Percentiles rank a stretch among this genome's conserved stretches.
Evolutionary conservation across 495 filamentous ascomycete species (phyloP).

Genomic region (Evansstolkia leycettana): DNA sequence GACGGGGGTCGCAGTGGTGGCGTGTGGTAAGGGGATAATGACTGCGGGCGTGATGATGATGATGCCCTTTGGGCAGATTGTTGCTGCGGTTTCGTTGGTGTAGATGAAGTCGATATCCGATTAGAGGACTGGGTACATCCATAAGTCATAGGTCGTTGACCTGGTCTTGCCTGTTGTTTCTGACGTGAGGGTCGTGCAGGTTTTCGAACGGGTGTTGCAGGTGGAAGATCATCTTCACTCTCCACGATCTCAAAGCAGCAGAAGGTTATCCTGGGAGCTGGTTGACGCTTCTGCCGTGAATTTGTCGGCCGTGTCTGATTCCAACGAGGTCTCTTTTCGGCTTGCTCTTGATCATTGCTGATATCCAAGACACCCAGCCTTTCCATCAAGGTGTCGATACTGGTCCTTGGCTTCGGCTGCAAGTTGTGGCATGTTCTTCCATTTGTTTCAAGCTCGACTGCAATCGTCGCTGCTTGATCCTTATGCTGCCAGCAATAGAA

Average conservation of each 20-base stretch:
- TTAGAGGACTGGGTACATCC: not conserved
- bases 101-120: not conserved
- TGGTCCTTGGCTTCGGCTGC: constrained; percentile 46
- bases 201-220: constrained; percentile 4
- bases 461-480: constrained; percentile 53
- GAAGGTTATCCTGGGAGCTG: constrained; percentile 6
- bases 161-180: not conserved
- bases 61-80: constrained; percentile 6
- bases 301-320: constrained; percentile 5
- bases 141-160: not conserved
- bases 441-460: not conserved
- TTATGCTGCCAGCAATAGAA: constrained; percentile 89
- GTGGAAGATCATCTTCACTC: constrained; percentile 5
- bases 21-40: constrained; percentile 5
- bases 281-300: constrained; percentile 9
- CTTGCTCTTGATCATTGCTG: constrained; percentile 19
- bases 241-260: constrained; percentile 26
- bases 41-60: constrained; percentile 2
- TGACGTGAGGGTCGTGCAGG: constrained; percentile 1
- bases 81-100: constrained; percentile 6
- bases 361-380: constrained; percentile 61
- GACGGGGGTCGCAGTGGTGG: constrained; percentile 1
- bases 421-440: no score
- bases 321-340: constrained; percentile 3
- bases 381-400: constrained; percentile 73